Percentiles rank a stretch among this genome's conserved stretches.
Conservation (phyloP, 2,329 filamentous ascomycete genomes). For the Paraphaeosphaeria minitans region DNA sequence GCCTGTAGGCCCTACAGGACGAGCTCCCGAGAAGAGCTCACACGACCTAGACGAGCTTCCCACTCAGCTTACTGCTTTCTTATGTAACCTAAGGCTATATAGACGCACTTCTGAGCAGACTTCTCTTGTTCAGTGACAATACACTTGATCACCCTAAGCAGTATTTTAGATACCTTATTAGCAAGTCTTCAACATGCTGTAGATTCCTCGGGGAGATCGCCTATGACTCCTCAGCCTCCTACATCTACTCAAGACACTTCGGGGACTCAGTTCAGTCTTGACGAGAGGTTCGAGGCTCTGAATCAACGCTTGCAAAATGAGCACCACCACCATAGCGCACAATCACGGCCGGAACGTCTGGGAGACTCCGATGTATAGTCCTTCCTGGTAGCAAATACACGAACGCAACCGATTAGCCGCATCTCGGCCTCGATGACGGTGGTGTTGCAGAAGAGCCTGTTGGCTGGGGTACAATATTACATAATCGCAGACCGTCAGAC, state of each 20-base stretch:
- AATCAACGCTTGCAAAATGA: background rate
- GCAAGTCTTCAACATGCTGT: constrained; percentile 10
- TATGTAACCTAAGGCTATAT: too few relatives aligned
- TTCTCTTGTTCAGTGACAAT: too few relatives aligned
- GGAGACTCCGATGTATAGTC: background rate
- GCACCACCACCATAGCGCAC: background rate
- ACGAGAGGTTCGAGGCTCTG: background rate
- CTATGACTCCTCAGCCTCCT: background rate
- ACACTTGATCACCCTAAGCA: too few relatives aligned
- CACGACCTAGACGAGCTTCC: too few relatives aligned
- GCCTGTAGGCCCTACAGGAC: too few relatives aligned
- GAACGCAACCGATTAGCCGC: background rate
- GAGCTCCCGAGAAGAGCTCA: too few relatives aligned
- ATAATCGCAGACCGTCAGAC: too few relatives aligned
- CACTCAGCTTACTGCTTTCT: too few relatives aligned
- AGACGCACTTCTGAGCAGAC: too few relatives aligned
- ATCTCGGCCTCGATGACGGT: background rate
- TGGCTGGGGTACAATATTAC: too few relatives aligned
- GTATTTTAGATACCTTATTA: constrained; percentile 16
- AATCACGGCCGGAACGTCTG: background rate
- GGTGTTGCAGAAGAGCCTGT: too few relatives aligned
- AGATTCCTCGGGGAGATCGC: background rate
- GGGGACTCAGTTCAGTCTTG: background rate
- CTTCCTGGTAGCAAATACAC: background rate
- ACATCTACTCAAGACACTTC: background rate